Conservation (phyloP, 306 rosid species). For the Malus sieversii region DNA sequence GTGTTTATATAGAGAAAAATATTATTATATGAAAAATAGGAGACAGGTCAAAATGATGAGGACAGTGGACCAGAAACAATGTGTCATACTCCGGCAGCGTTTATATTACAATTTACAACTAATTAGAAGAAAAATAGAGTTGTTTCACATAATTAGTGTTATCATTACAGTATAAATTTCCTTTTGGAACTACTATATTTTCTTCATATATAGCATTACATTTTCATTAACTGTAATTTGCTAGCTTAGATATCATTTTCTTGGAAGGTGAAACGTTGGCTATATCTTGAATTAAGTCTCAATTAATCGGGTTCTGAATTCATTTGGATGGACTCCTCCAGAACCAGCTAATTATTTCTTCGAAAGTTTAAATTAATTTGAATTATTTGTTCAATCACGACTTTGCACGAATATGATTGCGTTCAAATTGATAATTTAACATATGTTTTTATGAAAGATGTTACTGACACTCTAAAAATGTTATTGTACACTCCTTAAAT, state of each 20-base stretch:
- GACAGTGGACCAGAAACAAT: slow-evolving; percentile 22
- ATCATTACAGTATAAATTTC: background rate
- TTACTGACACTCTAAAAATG: background rate
- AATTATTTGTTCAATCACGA: too few species aligned
- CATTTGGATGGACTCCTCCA: background rate
- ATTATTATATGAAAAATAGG: background rate
- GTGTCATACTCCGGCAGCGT: slow-evolving; percentile 21
- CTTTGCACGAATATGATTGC: too few species aligned
- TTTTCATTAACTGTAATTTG: background rate
- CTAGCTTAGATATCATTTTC: slow-evolving; percentile 34
- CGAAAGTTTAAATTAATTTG: background rate
- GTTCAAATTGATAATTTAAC: background rate
- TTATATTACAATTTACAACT: background rate
- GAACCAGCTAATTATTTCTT: background rate
- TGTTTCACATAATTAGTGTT: background rate
- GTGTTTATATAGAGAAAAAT: background rate
- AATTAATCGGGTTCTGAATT: background rate
- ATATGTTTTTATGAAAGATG: too few species aligned
- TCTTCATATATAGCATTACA: background rate
- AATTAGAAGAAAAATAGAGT: background rate
- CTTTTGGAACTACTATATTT: background rate
- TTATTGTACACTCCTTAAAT: background rate
- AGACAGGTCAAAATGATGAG: slow-evolving; percentile 15
- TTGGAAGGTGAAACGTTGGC: slow-evolving; percentile 20
- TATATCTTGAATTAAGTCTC: background rate